Conservation (phyloP, 1,139 yeast genomes). For the Blastobotrys malaysiensis region DNA sequence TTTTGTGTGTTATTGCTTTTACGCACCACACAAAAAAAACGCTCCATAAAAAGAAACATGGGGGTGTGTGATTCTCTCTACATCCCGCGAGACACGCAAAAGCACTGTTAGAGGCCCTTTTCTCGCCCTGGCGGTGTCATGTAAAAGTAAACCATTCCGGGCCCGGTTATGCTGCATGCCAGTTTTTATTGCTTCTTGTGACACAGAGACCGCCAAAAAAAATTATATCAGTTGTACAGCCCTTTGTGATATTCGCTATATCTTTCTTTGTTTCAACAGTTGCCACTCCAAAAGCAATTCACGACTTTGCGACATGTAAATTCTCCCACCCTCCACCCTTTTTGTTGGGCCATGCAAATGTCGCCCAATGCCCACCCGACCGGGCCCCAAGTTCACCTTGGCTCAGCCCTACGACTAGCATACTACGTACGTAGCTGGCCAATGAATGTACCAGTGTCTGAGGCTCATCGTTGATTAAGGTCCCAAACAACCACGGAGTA, state of each 20-base stretch:
- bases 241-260: background rate
- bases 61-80: background rate
- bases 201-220: background rate
- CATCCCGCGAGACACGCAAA: background rate
- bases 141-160: background rate
- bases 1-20: background rate
- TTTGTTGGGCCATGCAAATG: too few species aligned
- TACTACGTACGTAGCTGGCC: too few species aligned
- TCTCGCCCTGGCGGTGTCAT: background rate
- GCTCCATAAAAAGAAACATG: background rate
- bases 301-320: background rate
- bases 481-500: background rate
- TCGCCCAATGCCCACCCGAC: too few species aligned
- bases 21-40: background rate
- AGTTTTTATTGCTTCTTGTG: background rate
- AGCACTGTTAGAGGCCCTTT: background rate
- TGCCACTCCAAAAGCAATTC: background rate
- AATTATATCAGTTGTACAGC: background rate
- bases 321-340: background rate
- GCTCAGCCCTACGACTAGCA: too few species aligned
- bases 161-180: background rate
- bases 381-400: too few species aligned
- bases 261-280: background rate
- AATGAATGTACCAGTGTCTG: background rate
- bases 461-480: background rate